Evolutionary conservation across 2,329 filamentous ascomycete genomes (phyloP).

Genomic region (Plenodomus lindquistii): DNA sequence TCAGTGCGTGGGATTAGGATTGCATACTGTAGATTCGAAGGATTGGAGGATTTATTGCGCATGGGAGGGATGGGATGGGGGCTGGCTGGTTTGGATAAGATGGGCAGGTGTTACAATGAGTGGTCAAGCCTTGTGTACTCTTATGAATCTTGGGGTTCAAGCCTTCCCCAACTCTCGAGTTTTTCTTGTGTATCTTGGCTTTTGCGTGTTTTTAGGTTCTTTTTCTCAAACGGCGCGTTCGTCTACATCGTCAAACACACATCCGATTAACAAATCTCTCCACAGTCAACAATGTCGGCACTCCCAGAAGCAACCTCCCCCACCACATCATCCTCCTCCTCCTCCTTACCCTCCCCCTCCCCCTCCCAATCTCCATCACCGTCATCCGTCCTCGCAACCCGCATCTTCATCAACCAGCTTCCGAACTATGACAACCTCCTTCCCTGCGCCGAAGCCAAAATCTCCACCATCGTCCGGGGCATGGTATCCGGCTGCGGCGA

Average conservation of each 20-base stretch:
- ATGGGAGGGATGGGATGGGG: neutral
- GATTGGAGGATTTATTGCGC: neutral
- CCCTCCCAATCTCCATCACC: neutral
- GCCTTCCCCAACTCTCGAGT: neutral
- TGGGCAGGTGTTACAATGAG: neutral
- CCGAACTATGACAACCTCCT: constrained; percentile 14
- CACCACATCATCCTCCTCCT: too few relatives aligned
- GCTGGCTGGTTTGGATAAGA: neutral
- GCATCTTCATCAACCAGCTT: constrained; percentile 18
- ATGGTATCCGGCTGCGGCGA: constrained; percentile 25
- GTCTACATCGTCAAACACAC: too few relatives aligned
- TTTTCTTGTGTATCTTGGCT: neutral
- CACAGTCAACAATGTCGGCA: neutral
- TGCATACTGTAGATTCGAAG: neutral
- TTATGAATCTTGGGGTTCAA: neutral
- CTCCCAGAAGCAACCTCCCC: too few relatives aligned
- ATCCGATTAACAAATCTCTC: neutral
- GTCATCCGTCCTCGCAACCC: neutral
- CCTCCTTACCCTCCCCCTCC: too few relatives aligned
- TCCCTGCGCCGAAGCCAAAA: constrained; percentile 17
- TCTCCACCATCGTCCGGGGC: constrained; percentile 20
- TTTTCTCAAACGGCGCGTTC: too few relatives aligned
- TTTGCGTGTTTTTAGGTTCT: too few relatives aligned
- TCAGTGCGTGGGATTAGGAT: neutral
- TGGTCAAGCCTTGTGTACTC: too few relatives aligned